Evolutionary conservation across 163 green algal genomes (phyloP), one percentile per base, ranked within the genome.

Genomic region (Trebouxia gelatinosa): DNA sequence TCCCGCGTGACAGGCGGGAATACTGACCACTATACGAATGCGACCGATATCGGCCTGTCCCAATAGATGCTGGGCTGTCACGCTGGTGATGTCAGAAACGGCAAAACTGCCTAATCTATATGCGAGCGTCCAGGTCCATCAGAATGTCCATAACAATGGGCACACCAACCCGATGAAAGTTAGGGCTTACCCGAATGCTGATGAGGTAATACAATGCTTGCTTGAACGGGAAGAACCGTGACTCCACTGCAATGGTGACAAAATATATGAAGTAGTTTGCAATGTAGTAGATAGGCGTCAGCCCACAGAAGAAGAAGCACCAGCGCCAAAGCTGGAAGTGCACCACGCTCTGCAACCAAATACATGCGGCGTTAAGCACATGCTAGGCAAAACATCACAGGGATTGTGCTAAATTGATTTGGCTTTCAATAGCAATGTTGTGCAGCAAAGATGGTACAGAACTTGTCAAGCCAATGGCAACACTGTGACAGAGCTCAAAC

Each of bases 11-110:
- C 79, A 87, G 83, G 80, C 83, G 74, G 83, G 80, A 81, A 87
- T 85, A 84, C 80, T 87, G 80, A 85, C 83, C 80, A 82, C 80
- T 87, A 87, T 84, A 87, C 83, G 84, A 87, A 66, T 54, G 50
- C 81, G 80, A 72, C 76, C 43, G n/a, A 40, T 21, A 21, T 13
- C 19, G 16, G 35, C n/a, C 40, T 23, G 43, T 54, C 61, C 61
- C 61, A 61, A 26, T n/a, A 29, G 37, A 31, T n/a, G n/a, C 59
- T 46, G 57, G 74, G 74, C 74, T 80, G 74, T 80, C 74, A 80
- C 74, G 59, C 34, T 31, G 61, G 40, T 72, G 64, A 72, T 72
- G 64, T 7, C 37, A 35, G 0, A 13, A 4, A 32, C 5, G 0
- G 0, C 19, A 72, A 70, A 50, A 32, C 34, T 34, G 34, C 16